Evolutionary conservation across 441 rosid genomes (phyloP), one percentile per base, ranked within the genome.

Genomic region (Dalechampia spathulata): DNA sequence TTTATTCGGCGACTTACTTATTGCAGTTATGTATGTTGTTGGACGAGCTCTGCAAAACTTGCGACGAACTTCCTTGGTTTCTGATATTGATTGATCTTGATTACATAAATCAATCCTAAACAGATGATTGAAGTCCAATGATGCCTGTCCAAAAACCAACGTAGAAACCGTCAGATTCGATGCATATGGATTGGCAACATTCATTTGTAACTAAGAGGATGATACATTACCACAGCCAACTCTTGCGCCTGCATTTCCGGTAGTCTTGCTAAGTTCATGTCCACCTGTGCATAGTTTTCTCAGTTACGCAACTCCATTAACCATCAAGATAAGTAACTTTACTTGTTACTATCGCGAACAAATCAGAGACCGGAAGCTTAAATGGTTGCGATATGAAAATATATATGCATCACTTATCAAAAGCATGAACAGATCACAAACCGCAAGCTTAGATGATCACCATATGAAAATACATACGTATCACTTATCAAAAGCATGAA

Each of bases 191-290:
- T 5, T 22, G 10, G 30, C 21, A 56, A 45, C 21, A 36, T 3
- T 6, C 12, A 36, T 4, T 36, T 4, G 2, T 5, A 36, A 36
- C 10, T 4, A 36, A 36, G 12, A 36, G 39, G 50, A 50, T 1
- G 52, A 57, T 36, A 36, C 8, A 30, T 74, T 82, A 88, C 98
- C 98, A 8, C 98, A 91, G n/a, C 87, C 98, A 59, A 83, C 12
- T 75, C 98, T 83, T 52, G 90, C 95, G 19, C 98, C 96, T 9
- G 95, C 98, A 55, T 87, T 87, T 47, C 98, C 94, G 0, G 98
- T 90, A 55, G 81, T 39, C 71, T 77, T 73, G 81, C 98, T 90
- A 60, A 87, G 98, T 67, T 90, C 95, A 68, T 84, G 95, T 20
- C 97, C 97, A 14, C 95, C 95, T 90, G 82, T 53, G 30, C 55